Evolutionary conservation across 176 grass and related monocot genomes (phyloP).

Genomic region (Zoysia pacifica): DNA sequence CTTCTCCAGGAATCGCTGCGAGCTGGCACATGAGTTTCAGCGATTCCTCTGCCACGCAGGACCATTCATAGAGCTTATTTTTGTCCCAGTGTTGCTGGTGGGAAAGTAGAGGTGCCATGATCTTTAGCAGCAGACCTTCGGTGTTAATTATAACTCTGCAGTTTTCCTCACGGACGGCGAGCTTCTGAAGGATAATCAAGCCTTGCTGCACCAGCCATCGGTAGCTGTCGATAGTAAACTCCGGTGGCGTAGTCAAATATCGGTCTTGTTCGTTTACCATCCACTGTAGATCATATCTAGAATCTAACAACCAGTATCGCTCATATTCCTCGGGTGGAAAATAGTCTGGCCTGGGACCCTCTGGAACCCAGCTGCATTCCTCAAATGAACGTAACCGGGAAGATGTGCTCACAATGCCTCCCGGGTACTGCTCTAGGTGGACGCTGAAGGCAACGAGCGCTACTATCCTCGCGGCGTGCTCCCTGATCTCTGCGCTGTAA

Average conservation of each 20-base stretch:
- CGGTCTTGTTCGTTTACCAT: no score
- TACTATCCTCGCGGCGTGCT: not conserved
- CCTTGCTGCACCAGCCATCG: not conserved
- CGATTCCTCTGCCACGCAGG: not conserved
- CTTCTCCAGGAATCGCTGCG: not conserved
- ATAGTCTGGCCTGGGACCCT: no score
- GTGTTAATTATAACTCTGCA: not conserved
- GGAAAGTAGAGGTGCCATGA: no score
- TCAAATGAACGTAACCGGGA: not conserved
- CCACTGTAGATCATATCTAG: not conserved
- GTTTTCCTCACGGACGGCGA: not conserved
- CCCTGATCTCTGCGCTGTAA: constrained; percentile 3
- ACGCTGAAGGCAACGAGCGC: not conserved
- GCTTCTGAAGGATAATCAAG: not conserved
- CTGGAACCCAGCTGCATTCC: no score
- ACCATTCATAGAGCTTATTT: no score
- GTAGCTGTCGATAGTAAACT: not conserved
- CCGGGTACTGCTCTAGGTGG: not conserved
- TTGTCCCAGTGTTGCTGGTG: no score
- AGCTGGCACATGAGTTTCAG: not conserved
- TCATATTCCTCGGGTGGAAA: not conserved
- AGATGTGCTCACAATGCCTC: not conserved
- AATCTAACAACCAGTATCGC: not conserved
- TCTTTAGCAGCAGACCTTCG: not conserved
- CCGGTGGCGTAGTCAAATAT: no score